These are phyloP conservation scores for Fraxinus latifolia DNA, from an alignment of 305 asterid genomes.

Conservation along the genomic window DNA sequence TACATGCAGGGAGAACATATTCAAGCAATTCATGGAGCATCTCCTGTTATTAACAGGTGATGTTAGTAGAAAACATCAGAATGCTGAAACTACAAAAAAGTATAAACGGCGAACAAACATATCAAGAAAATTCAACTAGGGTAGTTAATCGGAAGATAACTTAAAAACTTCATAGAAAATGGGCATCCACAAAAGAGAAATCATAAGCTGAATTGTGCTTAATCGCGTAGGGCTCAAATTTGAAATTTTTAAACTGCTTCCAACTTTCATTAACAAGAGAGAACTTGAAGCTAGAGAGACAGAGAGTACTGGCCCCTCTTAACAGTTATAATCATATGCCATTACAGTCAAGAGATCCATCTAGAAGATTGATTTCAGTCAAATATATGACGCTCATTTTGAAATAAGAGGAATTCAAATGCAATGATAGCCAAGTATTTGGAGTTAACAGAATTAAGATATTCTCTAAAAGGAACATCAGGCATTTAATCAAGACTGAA, in stretches of 20 bases:
- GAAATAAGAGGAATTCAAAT: not conserved
- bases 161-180: not conserved
- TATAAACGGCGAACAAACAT: slow-evolving; percentile 3
- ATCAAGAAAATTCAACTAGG: not conserved
- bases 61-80: slow-evolving; percentile 21
- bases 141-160: slow-evolving; percentile 1
- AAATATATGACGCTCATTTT: not conserved
- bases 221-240: not conserved
- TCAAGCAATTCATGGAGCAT: slow-evolving; percentile 79
- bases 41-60: slow-evolving; percentile 56
- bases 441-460: not conserved
- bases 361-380: not conserved
- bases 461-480: not conserved
- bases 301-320: not conserved
- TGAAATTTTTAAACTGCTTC: not conserved
- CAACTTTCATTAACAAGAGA: not conserved
- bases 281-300: not conserved
- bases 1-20: slow-evolving; percentile 86
- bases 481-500: not conserved
- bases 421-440: not conserved
- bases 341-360: not conserved
- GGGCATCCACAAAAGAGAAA: not conserved
- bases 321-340: not conserved
- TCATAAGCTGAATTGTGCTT: not conserved
- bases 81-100: slow-evolving; percentile 16